Base-by-base conservation (phyloP, 2,329 filamentous ascomycete genomes). In the Bipolaris victoriae region DNA sequence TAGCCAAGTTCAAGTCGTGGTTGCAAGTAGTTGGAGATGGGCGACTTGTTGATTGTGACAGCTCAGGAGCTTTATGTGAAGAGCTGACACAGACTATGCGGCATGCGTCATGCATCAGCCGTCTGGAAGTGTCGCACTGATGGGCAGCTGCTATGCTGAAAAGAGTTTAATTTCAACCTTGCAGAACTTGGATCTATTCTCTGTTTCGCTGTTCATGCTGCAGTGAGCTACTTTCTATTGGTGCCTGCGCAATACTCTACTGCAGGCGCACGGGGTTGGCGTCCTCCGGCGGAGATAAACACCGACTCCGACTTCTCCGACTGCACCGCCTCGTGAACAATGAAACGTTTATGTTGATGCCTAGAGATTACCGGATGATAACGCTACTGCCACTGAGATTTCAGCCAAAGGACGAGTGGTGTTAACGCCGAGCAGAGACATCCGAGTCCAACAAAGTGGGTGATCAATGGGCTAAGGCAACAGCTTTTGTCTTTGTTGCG, bases 331-430 rank as follows among this genome's bases (percentile, higher is more conserved):
- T 11, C 16, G 13, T 16, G n/a, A 10, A 31, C 9, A 26, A 29
- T n/a, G 22, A n/a, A 3, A 24, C 10, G n/a, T 31, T 45, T 40
- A 55, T 51, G n/a, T 24, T 52, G 47, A n/a, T 55, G 52, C 52
- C 52, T 55, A 35, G 24, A n/a, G 22, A 26, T 13, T 31, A 18
- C 18, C 16, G 41, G 41, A 20, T 46, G 33, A 47, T 26, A 18
- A 7, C 41, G 40, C 40, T 6, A 20, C 22, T 43, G 13, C 40
- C 6, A 16, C 22, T 43, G 13, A 15, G 13, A 22, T 13, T 43
- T 26, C 40, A 22, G 40, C 10, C 20, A n/a, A 26, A 43, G 22
- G 13, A 43, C 9, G 40, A n/a, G 46, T 15, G 18, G 15, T 52
- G 41, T 29, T 52, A 41, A 52, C 35, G 20, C 33, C 53, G 48